These are phyloP conservation scores for Wallacemonas sp. DNA, from an alignment of 208 protist genomes.

Conservation along the genomic window DNA sequence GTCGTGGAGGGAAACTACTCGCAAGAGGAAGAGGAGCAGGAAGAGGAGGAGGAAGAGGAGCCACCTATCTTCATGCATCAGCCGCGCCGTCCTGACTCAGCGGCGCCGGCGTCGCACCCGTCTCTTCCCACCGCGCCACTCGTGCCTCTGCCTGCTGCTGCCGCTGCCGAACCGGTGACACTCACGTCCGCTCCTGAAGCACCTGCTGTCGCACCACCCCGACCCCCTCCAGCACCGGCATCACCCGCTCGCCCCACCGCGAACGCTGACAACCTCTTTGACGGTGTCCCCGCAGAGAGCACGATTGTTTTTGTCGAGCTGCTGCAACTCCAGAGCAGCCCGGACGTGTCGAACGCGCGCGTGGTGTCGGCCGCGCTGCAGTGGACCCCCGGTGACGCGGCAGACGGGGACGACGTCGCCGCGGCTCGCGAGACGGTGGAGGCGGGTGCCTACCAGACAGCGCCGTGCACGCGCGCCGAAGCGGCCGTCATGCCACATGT, in stretches of 20 bases:
- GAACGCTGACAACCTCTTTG: conserved; percentile 38
- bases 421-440: not conserved
- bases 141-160: too few relatives aligned
- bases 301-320: conserved; percentile 32
- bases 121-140: not conserved
- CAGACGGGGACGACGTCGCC: not conserved
- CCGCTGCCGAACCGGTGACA: too few relatives aligned
- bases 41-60: conserved; percentile 12
- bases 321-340: conserved; percentile 17
- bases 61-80: conserved; percentile 9
- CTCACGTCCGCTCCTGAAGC: not conserved
- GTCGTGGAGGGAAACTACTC: conserved; percentile 11
- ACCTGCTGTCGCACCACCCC: not conserved
- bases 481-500: conserved; percentile 36
- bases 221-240: not conserved
- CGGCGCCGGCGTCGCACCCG: not conserved
- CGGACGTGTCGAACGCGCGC: conserved; percentile 21
- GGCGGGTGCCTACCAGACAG: conserved; percentile 21
- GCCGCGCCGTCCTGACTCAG: not conserved
- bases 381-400: conserved; percentile 7
- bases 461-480: conserved; percentile 24
- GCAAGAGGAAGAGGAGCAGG: conserved; percentile 5
- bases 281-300: conserved; percentile 28
- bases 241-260: not conserved
- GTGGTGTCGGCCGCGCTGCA: conserved; percentile 14